Base-by-base conservation (phyloP, 306 rosid genomes). In the Pachyrhizus erosus region DNA sequence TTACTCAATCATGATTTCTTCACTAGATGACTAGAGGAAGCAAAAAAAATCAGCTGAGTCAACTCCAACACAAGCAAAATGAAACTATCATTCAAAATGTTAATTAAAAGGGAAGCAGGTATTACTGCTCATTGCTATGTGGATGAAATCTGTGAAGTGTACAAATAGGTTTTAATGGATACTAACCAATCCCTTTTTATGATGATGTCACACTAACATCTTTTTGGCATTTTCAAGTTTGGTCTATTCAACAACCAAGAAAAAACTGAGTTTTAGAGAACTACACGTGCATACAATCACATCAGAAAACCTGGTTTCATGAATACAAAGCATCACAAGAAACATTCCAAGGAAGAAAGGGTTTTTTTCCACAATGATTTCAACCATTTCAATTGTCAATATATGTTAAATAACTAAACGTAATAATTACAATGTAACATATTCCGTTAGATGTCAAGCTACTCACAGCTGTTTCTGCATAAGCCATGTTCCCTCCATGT, bases 401-500 rank as follows among this genome's bases (percentile, higher is more conserved):
- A 14, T 6, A 66, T 34, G 76, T 4, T n/a, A 49, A 17, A 9
- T 67, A 34, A 23, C 54, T 24, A 39, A 14, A 68, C 55, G 51
- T 65, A 69, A 76, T 60, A 7, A 46, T 60, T 66, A 20, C 37
- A 78, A 75, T 7, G 14, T 17, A 74, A 33, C 66, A 43, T 51
- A 40, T 39, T 42, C 70, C 42, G 21, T 60, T 43, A 73, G 49
- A 31, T 76, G 64, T 51, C 40, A 88, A 55, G 48, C 21, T 81
- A 91, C 94, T 81, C 76, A 91, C 90, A 82, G 33, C 45, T 60
- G 73, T 79, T 57, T 77, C 61, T 23, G 80, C 49, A 77, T 49
- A 83, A 73, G 7, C 49, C 18, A 49, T 14, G 87, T 74, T 83
- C 58, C 88, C 86, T 62, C 94, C 95, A 82, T 90, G 91, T 66